Base-by-base conservation (phyloP, 495 filamentous ascomycete species). In the Rhypophila decipiens region DNA sequence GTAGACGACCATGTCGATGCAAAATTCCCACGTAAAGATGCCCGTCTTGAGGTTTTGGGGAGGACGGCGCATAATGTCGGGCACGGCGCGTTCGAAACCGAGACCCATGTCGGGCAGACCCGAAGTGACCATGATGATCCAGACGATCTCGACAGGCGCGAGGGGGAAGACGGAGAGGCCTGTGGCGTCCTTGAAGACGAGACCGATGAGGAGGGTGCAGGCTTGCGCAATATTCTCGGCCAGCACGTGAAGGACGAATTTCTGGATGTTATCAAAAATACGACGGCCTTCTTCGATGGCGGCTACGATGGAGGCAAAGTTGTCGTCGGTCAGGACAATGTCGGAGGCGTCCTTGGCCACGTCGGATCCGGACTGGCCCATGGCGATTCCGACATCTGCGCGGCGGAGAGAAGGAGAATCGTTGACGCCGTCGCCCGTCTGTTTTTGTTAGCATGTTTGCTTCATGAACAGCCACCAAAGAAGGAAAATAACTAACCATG, bases 261-360 rank as follows among this genome's bases (percentile, higher is more conserved):
- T 90, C 51, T 89, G 83, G 50, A 89, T 87, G 54, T 89, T 89
- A 57, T 87, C 84, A 52, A 87, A 89, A 50, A 89, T 77, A 31
- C 83, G 68, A n/a, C 85, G 68, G 4, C 85, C 85, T 57, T 89
- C 85, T 42, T 83, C 77, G 29, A 88, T 79, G 9, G 83, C 85
- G 17, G 78, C 80, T 0, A 88, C 82, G 55, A 88, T 88, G 10
- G 75, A 80, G 2, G 84, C 83, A 53, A 90, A 90, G 62, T 95
- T 91, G 59, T 94, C 89, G 61, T 93, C 87, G 2, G 88, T 88
- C 3, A 94, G 67, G 2, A 94, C 86, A 58, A 94, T 89, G 56
- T 90, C 87, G 0, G 86, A 81, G 0, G 88, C 88, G 23, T 86
- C 86, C 57, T 90, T 94, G 15, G 89, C 90, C 2, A 95, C 89